Evolutionary conservation across 441 rosid species (phyloP), one percentile per base, ranked within the genome.

Genomic region (Croton laevigatus): DNA sequence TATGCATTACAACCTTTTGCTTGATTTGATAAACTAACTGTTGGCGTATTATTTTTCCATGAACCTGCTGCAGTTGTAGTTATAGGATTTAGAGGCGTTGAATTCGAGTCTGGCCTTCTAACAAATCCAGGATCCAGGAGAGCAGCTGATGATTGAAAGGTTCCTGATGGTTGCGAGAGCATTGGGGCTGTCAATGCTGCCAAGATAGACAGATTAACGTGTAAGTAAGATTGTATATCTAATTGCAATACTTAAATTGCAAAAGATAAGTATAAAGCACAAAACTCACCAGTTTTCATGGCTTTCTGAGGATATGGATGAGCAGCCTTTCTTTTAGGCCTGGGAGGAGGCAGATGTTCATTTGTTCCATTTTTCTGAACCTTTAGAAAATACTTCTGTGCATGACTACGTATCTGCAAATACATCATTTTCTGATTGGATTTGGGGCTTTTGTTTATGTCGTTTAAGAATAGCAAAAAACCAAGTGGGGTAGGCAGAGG

Each of bases 231-330:
- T 59, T 64, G 49, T 14, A 17, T 55, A 40, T 53, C 45, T 59
- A 42, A 42, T 36, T 52, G 13, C 40, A 6, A 48, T 22, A 23
- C 20, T 20, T 17, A 55, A 19, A 42, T 71, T 44, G 38, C 49
- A 11, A 51, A 55, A n/a, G 61, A 40, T 22, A 44, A 48, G 16
- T 2, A 68, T 66, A 62, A 65, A 27, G 22, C 23, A 22, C 36
- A 11, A 42, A 40, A 59, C 70, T 69, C 11, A 90, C 98, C 88
- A 69, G 71, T 84, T 85, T 87, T 89, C 37, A 89, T 81, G 60
- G 97, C 96, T 69, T 93, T 93, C 40, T 88, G 96, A 65, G 98
- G 98, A 79, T 93, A 93, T 9, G 98, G 97, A 81, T 89, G 97
- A 75, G 81, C 76, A 38, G 98, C 97, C 84, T 93, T 93, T 86